Conservation (phyloP, 805 yeast genomes). For the Middelhovenomyces tepae region DNA sequence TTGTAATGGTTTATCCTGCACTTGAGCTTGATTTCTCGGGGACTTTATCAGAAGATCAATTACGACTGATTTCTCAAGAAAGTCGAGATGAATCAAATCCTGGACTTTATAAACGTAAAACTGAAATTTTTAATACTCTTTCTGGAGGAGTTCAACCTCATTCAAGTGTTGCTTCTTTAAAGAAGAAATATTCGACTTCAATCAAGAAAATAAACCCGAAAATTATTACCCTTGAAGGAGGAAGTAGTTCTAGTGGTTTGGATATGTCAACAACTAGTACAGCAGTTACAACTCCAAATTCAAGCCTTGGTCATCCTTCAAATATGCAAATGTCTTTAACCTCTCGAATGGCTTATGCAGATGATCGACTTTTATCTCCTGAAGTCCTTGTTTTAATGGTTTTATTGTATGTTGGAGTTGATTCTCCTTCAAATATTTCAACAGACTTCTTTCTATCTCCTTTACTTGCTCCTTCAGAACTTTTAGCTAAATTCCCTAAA, state of each 20-base stretch:
- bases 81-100: slow-evolving; percentile 11
- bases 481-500: slow-evolving; percentile 22
- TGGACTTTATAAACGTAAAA: slow-evolving; percentile 13
- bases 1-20: slow-evolving; percentile 22
- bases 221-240: too few relatives aligned
- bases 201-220: too few relatives aligned
- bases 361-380: slow-evolving; percentile 21
- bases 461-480: slow-evolving; percentile 19
- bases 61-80: slow-evolving; percentile 19
- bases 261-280: neutral
- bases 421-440: slow-evolving; percentile 18
- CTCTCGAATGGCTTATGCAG: slow-evolving; percentile 22
- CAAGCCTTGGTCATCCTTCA: slow-evolving; percentile 7
- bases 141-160: slow-evolving; percentile 4
- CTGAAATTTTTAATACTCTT: slow-evolving; percentile 12
- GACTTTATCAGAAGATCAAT: slow-evolving; percentile 17
- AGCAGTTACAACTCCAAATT: slow-evolving; percentile 3
- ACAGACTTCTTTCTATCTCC: slow-evolving; percentile 23
- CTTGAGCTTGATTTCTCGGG: slow-evolving; percentile 23
- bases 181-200: slow-evolving; percentile 4
- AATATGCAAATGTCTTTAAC: slow-evolving; percentile 22
- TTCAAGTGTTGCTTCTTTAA: slow-evolving; percentile 1
- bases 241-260: too few relatives aligned
- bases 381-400: slow-evolving; percentile 21
- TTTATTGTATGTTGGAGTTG: slow-evolving; percentile 21